phyloP scores from a whole-genome alignment of 2,329 filamentous ascomycete species.

The Diaporthe amygdali region DNA sequence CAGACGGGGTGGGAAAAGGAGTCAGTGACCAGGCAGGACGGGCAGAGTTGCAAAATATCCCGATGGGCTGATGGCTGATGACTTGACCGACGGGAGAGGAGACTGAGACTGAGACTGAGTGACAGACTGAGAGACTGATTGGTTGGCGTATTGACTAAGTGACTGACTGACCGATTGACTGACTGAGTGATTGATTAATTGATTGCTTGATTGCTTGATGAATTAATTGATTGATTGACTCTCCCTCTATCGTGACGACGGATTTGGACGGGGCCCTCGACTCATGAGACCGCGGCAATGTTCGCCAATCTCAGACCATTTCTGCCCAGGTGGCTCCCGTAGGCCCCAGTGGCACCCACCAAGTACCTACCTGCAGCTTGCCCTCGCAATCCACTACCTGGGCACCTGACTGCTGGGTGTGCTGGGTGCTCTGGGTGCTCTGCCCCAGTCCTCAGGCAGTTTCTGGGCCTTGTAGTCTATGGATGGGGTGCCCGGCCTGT shows the following conservation, averaged over 20 bases:
- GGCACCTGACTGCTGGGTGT: neutral
- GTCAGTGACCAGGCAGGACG: neutral
- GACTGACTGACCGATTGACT: neutral
- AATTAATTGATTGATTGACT: neutral
- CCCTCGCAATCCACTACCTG: neutral
- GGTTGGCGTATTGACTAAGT: neutral
- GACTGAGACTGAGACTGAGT: too few species aligned
- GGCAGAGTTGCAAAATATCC: neutral
- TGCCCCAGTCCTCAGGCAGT: too few species aligned
- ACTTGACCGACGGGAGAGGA: too few species aligned
- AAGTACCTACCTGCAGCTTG: too few species aligned
- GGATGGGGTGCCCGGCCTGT: too few species aligned
- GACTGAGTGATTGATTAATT: too few species aligned
- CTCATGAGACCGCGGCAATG: conserved; percentile 1
- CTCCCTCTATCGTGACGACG: neutral
- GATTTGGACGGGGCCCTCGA: neutral
- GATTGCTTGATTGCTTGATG: neutral
- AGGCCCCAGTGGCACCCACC: too few species aligned
- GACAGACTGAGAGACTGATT: neutral
- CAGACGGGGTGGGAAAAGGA: neutral
- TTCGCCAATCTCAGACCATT: neutral
- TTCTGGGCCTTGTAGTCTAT: too few species aligned
- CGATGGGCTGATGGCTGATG: neutral
- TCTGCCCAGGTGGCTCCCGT: too few species aligned
- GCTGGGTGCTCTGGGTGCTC: too few species aligned